These are phyloP conservation scores for Phytophthora lateralis DNA, from an alignment of 352 stramenopile species.

Conservation along the genomic window DNA sequence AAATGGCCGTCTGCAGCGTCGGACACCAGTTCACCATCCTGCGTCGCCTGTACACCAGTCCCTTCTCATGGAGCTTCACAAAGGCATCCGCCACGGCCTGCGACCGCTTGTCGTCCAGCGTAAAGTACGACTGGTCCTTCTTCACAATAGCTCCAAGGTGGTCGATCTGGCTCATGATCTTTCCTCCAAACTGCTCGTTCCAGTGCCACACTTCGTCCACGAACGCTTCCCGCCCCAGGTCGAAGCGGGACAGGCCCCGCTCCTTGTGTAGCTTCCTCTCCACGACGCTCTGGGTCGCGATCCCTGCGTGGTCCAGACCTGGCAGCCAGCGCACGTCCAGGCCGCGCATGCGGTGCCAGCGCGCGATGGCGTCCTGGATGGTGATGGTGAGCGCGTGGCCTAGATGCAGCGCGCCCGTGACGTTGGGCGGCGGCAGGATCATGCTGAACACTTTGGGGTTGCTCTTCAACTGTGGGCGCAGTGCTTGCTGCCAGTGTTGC, in stretches of 20 bases:
- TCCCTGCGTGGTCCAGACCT: slow-evolving; percentile 98
- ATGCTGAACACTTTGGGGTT: slow-evolving; percentile 60
- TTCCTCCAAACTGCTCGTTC: slow-evolving; percentile 97
- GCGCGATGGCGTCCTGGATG: slow-evolving; percentile 97
- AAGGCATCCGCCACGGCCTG: slow-evolving; percentile 70
- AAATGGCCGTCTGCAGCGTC: slow-evolving; percentile 95
- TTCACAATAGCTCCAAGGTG: slow-evolving; percentile 95
- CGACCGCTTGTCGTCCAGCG: slow-evolving; percentile 96
- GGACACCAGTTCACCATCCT: slow-evolving; percentile 98
- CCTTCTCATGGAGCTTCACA: slow-evolving; percentile 94
- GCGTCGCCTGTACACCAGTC: slow-evolving; percentile 96
- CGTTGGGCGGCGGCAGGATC: slow-evolving; percentile 97
- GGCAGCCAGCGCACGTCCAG: slow-evolving; percentile 97
- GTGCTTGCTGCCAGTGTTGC: slow-evolving; percentile 65
- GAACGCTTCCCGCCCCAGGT: slow-evolving; percentile 97
- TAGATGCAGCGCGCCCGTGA: slow-evolving; percentile 97
- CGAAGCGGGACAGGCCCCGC: slow-evolving; percentile 87
- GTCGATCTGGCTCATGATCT: slow-evolving; percentile 96
- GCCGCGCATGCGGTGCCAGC: slow-evolving; percentile 98
- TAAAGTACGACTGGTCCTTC: slow-evolving; percentile 97
- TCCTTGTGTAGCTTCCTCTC: slow-evolving; percentile 99
- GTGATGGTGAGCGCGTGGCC: slow-evolving; percentile 97
- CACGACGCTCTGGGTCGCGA: slow-evolving; percentile 98
- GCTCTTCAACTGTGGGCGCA: slow-evolving; percentile 31
- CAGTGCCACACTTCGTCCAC: slow-evolving; percentile 97